These are phyloP conservation scores for Tulasnella sp. DNA, from an alignment of 768 basidiomycete genomes.

Conservation along the genomic window DNA sequence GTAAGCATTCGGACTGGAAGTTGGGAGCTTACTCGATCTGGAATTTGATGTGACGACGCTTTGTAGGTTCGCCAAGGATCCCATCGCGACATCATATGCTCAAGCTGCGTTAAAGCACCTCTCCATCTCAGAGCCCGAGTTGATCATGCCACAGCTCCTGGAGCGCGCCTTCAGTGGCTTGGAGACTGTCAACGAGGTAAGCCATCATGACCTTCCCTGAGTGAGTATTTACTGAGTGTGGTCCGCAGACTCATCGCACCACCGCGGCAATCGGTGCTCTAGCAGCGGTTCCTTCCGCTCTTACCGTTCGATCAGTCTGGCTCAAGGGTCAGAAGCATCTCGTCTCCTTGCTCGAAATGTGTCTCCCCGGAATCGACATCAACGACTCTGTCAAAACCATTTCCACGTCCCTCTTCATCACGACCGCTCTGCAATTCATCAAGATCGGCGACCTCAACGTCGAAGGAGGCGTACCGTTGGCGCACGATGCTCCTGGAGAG, in stretches of 20 bases:
- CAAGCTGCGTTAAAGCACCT: conserved; percentile 69
- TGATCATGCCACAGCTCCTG: conserved; percentile 83
- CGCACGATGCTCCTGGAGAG: conserved; percentile 43
- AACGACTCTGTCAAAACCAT: conserved; percentile 22
- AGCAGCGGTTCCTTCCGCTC: conserved; percentile 58
- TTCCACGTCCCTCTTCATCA: conserved; percentile 67
- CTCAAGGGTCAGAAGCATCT: conserved; percentile 81
- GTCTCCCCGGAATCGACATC: conserved; percentile 81
- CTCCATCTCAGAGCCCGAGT: conserved; percentile 65
- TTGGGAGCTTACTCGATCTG: conserved; percentile 22
- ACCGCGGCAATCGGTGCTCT: conserved; percentile 83
- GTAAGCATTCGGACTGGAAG: conserved; percentile 23
- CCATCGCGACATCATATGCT: conserved; percentile 65
- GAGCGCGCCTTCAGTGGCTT: conserved; percentile 85
- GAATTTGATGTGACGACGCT: neutral
- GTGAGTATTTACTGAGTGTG: neutral
- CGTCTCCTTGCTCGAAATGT: conserved; percentile 75
- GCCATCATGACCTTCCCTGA: neutral
- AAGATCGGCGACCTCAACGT: conserved; percentile 64
- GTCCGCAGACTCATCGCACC: conserved; percentile 63
- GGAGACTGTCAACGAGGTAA: conserved; percentile 75
- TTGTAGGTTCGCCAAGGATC: conserved; percentile 58
- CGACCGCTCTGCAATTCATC: conserved; percentile 58
- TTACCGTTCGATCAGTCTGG: conserved; percentile 70
- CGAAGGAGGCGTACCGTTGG: conserved; percentile 39